Conservation (phyloP, 148 eudicot genomes). For the Chenopodium album region DNA sequence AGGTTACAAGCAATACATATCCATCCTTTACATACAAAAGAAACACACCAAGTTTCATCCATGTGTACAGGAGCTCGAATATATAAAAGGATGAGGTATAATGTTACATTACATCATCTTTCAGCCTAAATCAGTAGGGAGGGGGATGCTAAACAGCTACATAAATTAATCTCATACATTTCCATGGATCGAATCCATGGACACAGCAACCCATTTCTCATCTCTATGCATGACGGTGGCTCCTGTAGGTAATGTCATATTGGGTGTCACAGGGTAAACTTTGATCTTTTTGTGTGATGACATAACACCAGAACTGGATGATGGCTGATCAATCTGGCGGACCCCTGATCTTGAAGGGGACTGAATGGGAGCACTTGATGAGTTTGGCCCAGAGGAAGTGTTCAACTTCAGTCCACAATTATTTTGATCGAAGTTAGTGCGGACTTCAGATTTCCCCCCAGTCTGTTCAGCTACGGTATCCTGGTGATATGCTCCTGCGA, state of each 20-base stretch:
- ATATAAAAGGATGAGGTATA: neutral
- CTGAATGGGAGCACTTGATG: neutral
- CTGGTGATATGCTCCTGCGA: slow-evolving; percentile 25
- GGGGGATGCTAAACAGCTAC: neutral
- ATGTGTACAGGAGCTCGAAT: neutral
- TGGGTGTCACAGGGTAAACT: slow-evolving; percentile 24
- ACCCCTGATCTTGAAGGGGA: slow-evolving; percentile 4
- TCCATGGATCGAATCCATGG: slow-evolving; percentile 19
- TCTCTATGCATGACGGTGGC: slow-evolving; percentile 31
- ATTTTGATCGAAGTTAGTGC: neutral
- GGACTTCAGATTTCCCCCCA: neutral
- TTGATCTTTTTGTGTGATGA: slow-evolving; percentile 19
- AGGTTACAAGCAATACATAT: too few relatives aligned
- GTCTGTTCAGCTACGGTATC: neutral
- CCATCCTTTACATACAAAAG: too few relatives aligned
- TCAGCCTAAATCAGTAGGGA: neutral
- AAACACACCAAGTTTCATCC: too few relatives aligned
- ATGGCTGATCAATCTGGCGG: neutral
- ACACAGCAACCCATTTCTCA: slow-evolving; percentile 40
- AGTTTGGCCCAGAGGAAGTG: neutral
- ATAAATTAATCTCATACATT: slow-evolving; percentile 3
- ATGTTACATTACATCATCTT: neutral
- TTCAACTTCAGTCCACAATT: neutral
- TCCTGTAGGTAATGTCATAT: slow-evolving; percentile 35
- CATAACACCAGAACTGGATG: neutral